phyloP scores from a whole-genome alignment of 1,284 basidiomycete species.

The Boletus smithii region DNA sequence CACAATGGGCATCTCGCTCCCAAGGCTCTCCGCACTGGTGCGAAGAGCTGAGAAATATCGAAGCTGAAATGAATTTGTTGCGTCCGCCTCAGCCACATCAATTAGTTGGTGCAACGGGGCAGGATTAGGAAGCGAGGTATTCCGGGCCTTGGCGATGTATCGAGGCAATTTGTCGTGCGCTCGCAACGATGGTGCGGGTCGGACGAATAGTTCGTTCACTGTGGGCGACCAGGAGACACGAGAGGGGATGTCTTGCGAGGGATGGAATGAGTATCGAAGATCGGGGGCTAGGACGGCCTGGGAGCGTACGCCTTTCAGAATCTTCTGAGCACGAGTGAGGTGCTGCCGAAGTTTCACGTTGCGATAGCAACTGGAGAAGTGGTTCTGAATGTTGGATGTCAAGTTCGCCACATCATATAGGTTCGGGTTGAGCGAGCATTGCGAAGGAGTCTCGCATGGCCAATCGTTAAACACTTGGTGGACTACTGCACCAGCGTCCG shows the following conservation, averaged over 20 bases:
- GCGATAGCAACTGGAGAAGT: slow-evolving; percentile 17
- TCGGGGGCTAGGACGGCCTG: neutral
- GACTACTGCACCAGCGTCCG: slow-evolving; percentile 4
- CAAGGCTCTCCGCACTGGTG: slow-evolving; percentile 15
- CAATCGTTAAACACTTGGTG: slow-evolving; percentile 10
- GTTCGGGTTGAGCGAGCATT: slow-evolving; percentile 1
- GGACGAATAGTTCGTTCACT: slow-evolving; percentile 11
- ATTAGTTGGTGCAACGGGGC: slow-evolving; percentile 14
- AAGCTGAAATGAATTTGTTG: slow-evolving; percentile 15
- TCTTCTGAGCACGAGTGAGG: slow-evolving; percentile 13
- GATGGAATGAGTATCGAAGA: slow-evolving; percentile 16
- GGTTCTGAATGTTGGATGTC: neutral
- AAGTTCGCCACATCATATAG: slow-evolving; percentile 12
- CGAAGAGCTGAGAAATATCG: slow-evolving; percentile 18
- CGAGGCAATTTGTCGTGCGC: neutral
- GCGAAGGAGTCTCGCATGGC: slow-evolving; percentile 17
- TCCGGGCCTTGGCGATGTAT: neutral
- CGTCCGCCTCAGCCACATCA: neutral
- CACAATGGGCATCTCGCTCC: slow-evolving; percentile 2
- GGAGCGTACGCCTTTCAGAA: slow-evolving; percentile 1
- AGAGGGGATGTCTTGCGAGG: neutral
- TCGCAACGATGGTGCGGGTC: neutral
- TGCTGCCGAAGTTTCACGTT: slow-evolving; percentile 17
- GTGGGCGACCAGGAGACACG: neutral
- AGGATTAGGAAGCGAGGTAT: neutral